A percentile compares a stretch with the other conserved stretches of the same genome.
Conservation (phyloP, 2,329 filamentous ascomycete species). For the Phialocephala sp. region DNA sequence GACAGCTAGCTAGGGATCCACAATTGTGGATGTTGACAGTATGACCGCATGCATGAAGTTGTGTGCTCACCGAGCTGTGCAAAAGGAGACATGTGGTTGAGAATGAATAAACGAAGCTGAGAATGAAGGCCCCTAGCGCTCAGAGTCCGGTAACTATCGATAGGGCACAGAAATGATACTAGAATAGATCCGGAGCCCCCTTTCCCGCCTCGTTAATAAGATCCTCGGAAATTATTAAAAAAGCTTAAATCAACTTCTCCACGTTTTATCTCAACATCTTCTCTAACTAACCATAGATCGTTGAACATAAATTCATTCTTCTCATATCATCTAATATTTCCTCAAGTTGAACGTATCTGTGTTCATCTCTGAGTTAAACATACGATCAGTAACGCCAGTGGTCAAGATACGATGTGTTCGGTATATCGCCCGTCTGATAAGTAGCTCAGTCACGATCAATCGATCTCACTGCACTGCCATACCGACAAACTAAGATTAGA, state of each 20-base stretch:
- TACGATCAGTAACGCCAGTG: background rate
- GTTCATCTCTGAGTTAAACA: too few species aligned
- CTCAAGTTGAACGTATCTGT: too few species aligned
- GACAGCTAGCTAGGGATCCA: background rate
- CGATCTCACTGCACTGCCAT: background rate
- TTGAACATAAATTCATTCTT: background rate
- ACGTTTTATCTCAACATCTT: background rate
- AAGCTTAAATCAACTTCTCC: background rate
- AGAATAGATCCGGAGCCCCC: background rate
- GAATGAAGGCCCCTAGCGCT: background rate
- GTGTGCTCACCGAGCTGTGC: background rate
- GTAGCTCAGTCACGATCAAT: slow-evolving; percentile 3
- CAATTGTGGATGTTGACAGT: background rate
- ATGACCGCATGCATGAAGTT: background rate
- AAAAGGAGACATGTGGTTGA: background rate
- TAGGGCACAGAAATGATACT: background rate
- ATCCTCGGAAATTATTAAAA: background rate
- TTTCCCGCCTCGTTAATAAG: background rate
- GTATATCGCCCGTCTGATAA: background rate
- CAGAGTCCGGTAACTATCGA: background rate
- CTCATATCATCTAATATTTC: background rate
- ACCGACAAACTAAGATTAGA: background rate
- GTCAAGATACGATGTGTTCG: background rate
- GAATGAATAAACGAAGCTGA: background rate
- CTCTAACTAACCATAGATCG: background rate